Conservation (phyloP, 768 basidiomycete species). For the Tylopilus cervinicoccineus region DNA sequence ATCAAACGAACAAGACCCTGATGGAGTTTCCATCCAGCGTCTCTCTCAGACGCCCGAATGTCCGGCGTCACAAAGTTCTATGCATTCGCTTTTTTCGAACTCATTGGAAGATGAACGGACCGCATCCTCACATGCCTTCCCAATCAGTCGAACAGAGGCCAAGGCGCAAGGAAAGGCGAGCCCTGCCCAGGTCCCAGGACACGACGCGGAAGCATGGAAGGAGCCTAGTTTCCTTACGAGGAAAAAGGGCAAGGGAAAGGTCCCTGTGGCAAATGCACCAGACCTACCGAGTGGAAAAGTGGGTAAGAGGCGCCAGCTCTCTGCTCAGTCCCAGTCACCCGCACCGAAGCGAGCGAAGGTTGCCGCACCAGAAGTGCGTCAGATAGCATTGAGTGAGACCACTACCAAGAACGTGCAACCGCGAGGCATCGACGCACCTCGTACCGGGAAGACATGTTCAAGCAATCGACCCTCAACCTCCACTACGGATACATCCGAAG, state of each 20-base stretch:
- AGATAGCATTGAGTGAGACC: background rate
- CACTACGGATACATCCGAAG: background rate
- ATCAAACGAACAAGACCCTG: background rate
- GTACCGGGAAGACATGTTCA: background rate
- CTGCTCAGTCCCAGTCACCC: constrained; percentile 6
- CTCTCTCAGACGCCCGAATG: background rate
- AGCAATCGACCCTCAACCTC: constrained; percentile 1
- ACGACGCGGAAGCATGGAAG: constrained; percentile 30
- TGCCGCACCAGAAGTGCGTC: background rate
- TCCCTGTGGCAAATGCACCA: constrained; percentile 4
- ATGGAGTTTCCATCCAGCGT: background rate
- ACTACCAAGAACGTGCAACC: background rate
- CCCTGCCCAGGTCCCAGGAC: constrained; percentile 5
- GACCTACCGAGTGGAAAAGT: background rate
- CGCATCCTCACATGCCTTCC: background rate
- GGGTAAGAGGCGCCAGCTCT: constrained; percentile 16
- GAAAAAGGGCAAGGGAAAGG: constrained; percentile 19
- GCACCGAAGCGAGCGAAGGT: constrained; percentile 14
- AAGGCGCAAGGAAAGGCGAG: background rate
- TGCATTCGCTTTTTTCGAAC: constrained; percentile 29
- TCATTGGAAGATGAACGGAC: background rate
- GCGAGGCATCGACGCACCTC: background rate
- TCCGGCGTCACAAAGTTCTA: constrained; percentile 7
- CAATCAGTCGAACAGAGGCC: background rate
- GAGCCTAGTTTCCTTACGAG: constrained; percentile 30